These are phyloP conservation scores for Mycena filopes DNA, from an alignment of 768 basidiomycete species.

Conservation along the genomic window DNA sequence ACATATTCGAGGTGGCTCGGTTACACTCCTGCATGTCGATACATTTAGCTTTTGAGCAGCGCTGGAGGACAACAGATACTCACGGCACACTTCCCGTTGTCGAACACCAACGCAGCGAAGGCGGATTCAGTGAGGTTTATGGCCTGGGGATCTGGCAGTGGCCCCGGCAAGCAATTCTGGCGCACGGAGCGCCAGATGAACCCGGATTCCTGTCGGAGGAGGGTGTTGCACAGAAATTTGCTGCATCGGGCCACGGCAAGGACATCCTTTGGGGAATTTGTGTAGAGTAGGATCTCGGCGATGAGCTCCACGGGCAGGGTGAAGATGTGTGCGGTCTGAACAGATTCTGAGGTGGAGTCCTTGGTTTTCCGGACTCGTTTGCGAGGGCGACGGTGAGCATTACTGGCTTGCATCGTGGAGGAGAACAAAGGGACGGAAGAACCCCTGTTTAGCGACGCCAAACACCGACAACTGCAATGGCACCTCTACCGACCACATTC, in stretches of 20 bases:
- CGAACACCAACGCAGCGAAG: slow-evolving; percentile 75
- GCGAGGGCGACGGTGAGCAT: slow-evolving; percentile 11
- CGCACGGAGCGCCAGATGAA: slow-evolving; percentile 73
- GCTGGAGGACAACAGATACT: slow-evolving; percentile 18
- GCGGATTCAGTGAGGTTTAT: slow-evolving; percentile 54
- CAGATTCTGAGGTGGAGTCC: not conserved
- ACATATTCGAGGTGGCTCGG: slow-evolving; percentile 48
- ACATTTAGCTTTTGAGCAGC: not conserved
- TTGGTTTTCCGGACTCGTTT: slow-evolving; percentile 17
- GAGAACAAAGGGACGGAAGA: too few relatives aligned
- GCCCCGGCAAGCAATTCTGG: slow-evolving; percentile 41
- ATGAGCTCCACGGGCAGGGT: slow-evolving; percentile 70
- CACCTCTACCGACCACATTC: slow-evolving; percentile 67
- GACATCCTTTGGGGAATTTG: slow-evolving; percentile 63
- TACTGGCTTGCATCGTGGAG: too few relatives aligned
- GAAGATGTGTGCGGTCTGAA: slow-evolving; percentile 11
- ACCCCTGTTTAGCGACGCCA: too few relatives aligned
- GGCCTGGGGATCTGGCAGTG: slow-evolving; percentile 53
- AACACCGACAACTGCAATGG: slow-evolving; percentile 56
- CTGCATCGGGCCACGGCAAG: slow-evolving; percentile 69
- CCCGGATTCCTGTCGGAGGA: slow-evolving; percentile 54
- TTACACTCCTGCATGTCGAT: slow-evolving; percentile 50
- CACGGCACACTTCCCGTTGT: slow-evolving; percentile 66
- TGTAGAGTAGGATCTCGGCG: slow-evolving; percentile 67
- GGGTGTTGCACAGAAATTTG: slow-evolving; percentile 61